Base-by-base conservation (phyloP, 2,329 filamentous ascomycete species). In the Cladophialophora exuberans region DNA sequence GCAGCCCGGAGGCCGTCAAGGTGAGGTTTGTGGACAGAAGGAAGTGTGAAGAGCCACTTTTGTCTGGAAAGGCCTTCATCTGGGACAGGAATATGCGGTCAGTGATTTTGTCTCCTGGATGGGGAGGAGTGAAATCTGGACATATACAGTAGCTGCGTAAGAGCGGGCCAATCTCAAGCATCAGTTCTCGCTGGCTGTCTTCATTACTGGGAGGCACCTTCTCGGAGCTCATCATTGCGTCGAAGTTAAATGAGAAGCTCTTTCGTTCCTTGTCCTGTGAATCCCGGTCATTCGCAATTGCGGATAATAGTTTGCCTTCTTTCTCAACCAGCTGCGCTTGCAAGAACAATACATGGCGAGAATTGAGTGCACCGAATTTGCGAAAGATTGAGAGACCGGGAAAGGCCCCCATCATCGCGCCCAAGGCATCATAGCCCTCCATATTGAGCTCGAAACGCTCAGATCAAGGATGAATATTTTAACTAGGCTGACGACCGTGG, bases 391-490 rank as follows among this genome's bases (percentile, higher is more conserved):
- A 49, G 4, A 54, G 17, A 18, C 59, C 60, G 13, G 36, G 18
- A 23, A 49, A 31, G 2, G 10, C n/a, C 5, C 46, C 54, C 51
- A 62, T 56, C 5, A 56, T n/a, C 6, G 26, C 18, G 2, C 49
- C 51, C 3, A 69, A 30, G 49, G 62, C 61, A 1, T 56, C 49
- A 38, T 54, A 50, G 0, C 48, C 47, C 11, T 55, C 23, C 46
- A 50, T 50, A 6, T 39, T 41, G 4, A n/a, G n/a, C n/a, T n/a
- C n/a, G n/a, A n/a, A n/a, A n/a, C n/a, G n/a, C n/a, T n/a, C n/a
- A n/a, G n/a, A n/a, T n/a, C n/a, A n/a, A n/a, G n/a, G n/a, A n/a
- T n/a, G n/a, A n/a, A n/a, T n/a, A n/a, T n/a, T n/a, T n/a, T n/a
- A n/a, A n/a, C n/a, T n/a, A n/a, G n/a, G n/a, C n/a, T n/a, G n/a